These are phyloP conservation scores for Keqinozyma sinolaborantium DNA, from an alignment of 1,139 yeast genomes.

Conservation along the genomic window DNA sequence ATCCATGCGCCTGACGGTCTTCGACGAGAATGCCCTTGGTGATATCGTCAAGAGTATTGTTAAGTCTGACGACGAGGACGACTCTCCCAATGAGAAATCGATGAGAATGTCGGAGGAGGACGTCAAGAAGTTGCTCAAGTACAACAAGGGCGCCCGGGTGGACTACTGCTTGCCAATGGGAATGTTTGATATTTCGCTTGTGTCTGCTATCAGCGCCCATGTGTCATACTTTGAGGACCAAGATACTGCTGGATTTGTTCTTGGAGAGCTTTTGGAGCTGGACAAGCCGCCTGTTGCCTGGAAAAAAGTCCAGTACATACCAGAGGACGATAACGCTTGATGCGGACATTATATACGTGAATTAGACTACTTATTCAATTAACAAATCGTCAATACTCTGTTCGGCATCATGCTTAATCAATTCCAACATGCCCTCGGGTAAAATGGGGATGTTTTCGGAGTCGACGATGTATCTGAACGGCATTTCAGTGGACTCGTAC, in stretches of 20 bases:
- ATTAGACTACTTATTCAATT: conserved; percentile 13
- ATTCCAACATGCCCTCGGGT: conserved; percentile 87
- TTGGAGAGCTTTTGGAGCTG: conserved; percentile 46
- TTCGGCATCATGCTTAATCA: conserved; percentile 81
- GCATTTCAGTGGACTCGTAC: conserved; percentile 96
- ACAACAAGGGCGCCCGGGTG: conserved; percentile 71
- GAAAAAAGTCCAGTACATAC: conserved; percentile 21
- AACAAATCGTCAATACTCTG: conserved; percentile 67
- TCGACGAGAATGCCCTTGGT: conserved; percentile 41
- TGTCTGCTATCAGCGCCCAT: conserved; percentile 84
- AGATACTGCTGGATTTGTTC: conserved; percentile 76
- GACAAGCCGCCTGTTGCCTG: conserved; percentile 16
- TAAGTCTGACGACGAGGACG: conserved; percentile 17
- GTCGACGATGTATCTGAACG: conserved; percentile 82
- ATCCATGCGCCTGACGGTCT: conserved; percentile 19
- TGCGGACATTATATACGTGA: conserved; percentile 2
- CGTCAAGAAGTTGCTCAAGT: conserved; percentile 29
- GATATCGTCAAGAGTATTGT: conserved; percentile 38
- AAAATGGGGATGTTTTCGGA: conserved; percentile 67
- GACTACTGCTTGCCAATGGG: conserved; percentile 83
- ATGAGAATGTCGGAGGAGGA: conserved; percentile 21
- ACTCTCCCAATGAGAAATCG: conserved; percentile 7
- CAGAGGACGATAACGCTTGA: conserved; percentile 2
- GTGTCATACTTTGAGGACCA: conserved; percentile 84
- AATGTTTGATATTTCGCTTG: conserved; percentile 70